Evolutionary conservation across 129 eudicot genomes (phyloP), one percentile per base, ranked within the genome.

Genomic region (Logfia minima): DNA sequence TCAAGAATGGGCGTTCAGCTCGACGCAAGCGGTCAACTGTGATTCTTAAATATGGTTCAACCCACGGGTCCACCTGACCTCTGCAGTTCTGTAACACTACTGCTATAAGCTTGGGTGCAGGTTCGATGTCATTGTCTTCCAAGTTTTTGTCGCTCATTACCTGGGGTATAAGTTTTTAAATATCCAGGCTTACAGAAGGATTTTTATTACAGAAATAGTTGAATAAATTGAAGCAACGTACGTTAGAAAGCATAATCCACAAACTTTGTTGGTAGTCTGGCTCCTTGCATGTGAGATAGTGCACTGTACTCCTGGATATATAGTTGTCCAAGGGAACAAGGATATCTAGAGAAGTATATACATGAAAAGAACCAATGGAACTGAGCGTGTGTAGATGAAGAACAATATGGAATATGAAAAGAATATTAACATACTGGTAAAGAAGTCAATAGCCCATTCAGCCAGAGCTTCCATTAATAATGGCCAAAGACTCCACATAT

Each of bases 401-500:
- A 41, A 41, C 48, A 41, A 22, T 71, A 77, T 26, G 23, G 16
- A 3, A 48, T 13, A 48, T 48, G 19, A 41, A 72, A 8, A 41
- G 18, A 19, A 61, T 59, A 63, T 74, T 16, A 71, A 83, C 91
- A 14, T 89, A 94, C 96, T 92, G 79, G 99, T 85, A 68, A 95
- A 95, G 78, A 87, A 95, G 68, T 95, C 97, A 81, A 95, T 88
- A 78, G 97, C 99, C 99, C 99, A 95, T 28, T 95, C 97, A 73
- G 89, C 77, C 69, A 95, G 86, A 48, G 96, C 99, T 80, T 92
- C 97, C 80, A 86, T 81, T 88, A 95, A 75, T 62, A 92, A 85
- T 14, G 99, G 97, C 99, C 99, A 95, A 55, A 95, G 97, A 78
- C 89, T 89, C 99, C 99, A 95, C 99, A 95, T 95, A 58, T 95